A percentile compares a stretch with the other conserved stretches of the same genome.
Evolutionary conservation across 2,329 filamentous ascomycete species (phyloP).

Genomic region (Hansfordia pulvinata): DNA sequence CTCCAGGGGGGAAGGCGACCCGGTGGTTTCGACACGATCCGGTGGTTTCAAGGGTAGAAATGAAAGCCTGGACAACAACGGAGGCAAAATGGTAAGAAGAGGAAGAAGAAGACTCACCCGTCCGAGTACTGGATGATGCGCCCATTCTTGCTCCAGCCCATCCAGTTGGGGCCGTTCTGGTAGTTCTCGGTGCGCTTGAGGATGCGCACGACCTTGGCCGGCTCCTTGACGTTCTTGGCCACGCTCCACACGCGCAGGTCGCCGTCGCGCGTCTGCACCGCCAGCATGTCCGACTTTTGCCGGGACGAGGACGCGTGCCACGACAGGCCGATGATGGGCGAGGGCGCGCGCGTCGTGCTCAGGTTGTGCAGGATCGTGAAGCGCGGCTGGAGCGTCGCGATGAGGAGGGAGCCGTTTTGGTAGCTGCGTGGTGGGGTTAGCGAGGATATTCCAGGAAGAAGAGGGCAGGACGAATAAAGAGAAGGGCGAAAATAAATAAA

Average conservation of each 20-base stretch:
- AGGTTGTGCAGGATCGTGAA: constrained; percentile 93
- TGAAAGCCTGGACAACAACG: too few species aligned
- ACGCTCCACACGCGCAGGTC: constrained; percentile 96
- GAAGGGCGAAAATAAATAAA: constrained; percentile 1
- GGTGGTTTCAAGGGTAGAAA: too few species aligned
- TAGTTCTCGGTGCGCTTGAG: constrained; percentile 68
- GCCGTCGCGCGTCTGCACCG: constrained; percentile 81
- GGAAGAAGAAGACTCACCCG: constrained; percentile 66
- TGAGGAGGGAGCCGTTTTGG: constrained; percentile 84
- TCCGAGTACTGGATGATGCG: constrained; percentile 88
- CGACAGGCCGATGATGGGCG: constrained; percentile 71
- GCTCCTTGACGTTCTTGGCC: constrained; percentile 63
- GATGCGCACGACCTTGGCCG: constrained; percentile 79
- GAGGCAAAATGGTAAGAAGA: too few species aligned
- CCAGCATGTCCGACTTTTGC: constrained; percentile 96
- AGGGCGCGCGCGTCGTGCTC: constrained; percentile 70
- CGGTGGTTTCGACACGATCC: too few species aligned
- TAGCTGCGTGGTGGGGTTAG: constrained; percentile 43
- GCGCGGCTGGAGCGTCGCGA: constrained; percentile 77
- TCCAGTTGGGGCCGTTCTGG: constrained; percentile 75
- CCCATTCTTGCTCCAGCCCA: constrained; percentile 96
- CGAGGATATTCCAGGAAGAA: constrained; percentile 4
- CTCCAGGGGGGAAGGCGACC: too few species aligned
- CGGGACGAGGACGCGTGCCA: constrained; percentile 96
- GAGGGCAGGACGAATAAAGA: constrained; percentile 1